A percentile compares a stretch with the other conserved stretches of the same genome.
Conservation (phyloP, 805 yeast species). For the Blastobotrys robertii region DNA sequence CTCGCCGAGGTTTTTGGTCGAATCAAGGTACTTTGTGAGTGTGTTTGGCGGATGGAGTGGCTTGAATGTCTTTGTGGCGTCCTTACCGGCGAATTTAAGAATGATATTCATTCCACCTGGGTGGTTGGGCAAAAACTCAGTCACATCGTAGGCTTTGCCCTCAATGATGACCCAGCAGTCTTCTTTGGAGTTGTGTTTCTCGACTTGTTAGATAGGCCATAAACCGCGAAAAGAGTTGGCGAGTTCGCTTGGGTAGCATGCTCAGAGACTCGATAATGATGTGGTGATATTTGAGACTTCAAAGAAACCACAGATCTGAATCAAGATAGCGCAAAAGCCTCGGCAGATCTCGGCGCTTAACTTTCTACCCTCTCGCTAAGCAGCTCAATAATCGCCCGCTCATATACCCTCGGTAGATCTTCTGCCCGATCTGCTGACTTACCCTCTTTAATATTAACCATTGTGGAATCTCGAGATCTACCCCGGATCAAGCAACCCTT, state of each 20-base stretch:
- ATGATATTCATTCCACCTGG: conserved; percentile 55
- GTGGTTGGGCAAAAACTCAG: conserved; percentile 48
- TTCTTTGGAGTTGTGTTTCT: conserved; percentile 44
- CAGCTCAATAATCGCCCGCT: neutral
- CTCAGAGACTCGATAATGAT: no score
- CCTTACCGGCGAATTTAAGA: conserved; percentile 54
- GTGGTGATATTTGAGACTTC: no score
- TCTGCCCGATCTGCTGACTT: neutral
- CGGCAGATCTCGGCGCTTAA: neutral
- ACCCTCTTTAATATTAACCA: conserved; percentile 16
- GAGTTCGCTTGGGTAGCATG: no score
- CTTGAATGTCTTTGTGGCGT: conserved; percentile 74
- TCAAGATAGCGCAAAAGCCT: neutral
- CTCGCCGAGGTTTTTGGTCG: conserved; percentile 51
- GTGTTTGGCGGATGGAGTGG: conserved; percentile 91
- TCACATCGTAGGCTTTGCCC: conserved; percentile 68
- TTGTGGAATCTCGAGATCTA: neutral
- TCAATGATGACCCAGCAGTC: conserved; percentile 84
- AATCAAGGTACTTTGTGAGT: conserved; percentile 49
- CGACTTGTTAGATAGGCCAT: conserved; percentile 28
- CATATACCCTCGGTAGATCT: neutral
- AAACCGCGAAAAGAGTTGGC: neutral
- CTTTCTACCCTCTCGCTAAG: no score
- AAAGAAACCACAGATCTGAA: neutral
- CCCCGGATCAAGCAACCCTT: neutral